These are phyloP conservation scores for Carex scoparia DNA, from an alignment of 176 grass and related monocot genomes.

Conservation along the genomic window DNA sequence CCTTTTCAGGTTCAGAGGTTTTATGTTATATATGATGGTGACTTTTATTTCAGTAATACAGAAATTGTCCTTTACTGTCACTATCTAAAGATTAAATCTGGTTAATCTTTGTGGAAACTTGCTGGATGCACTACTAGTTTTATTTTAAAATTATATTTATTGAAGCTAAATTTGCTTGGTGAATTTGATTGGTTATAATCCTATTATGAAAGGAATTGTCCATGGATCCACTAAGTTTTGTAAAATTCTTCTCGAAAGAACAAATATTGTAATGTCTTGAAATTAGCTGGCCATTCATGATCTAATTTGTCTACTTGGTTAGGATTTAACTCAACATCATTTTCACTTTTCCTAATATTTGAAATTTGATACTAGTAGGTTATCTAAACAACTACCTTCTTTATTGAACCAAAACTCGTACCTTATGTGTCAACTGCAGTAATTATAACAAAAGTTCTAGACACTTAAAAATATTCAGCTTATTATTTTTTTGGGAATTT, in stretches of 20 bases:
- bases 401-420: background rate
- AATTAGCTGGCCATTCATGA: background rate
- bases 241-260: background rate
- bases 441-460: background rate
- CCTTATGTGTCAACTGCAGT: background rate
- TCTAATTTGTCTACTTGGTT: background rate
- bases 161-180: background rate
- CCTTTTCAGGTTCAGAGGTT: background rate
- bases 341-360: background rate
- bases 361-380: background rate
- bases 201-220: background rate
- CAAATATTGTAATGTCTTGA: background rate
- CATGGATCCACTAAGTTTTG: no score
- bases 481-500: background rate
- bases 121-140: background rate
- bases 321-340: background rate
- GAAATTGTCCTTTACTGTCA: background rate
- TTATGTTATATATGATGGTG: background rate
- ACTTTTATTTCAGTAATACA: background rate
- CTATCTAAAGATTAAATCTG: constrained; percentile 7
- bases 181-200: background rate
- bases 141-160: background rate
- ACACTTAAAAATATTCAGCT: background rate
- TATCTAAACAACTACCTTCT: constrained; percentile 5
- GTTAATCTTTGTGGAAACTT: background rate